Evolutionary conservation across 805 yeast species (phyloP), one percentile per base, ranked within the genome.

Genomic region (Lachancea fermentati): DNA sequence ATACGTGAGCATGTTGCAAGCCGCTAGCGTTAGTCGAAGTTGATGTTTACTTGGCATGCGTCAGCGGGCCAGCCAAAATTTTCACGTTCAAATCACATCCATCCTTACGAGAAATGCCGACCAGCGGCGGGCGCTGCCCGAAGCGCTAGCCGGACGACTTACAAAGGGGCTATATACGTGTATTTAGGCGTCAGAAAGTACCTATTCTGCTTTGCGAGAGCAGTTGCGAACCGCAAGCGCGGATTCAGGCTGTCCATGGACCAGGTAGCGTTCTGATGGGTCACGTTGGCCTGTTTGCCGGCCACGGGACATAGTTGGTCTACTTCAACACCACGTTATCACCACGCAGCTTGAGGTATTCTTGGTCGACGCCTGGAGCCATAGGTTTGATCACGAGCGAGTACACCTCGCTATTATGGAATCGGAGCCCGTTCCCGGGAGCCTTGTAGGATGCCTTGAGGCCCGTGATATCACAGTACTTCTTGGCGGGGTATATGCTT

Each of bases 401-500:
- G 60, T 78, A 89, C 22, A 91, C 81, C 61, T 91, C 97, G 37
- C 78, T 78, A 58, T 91, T 82, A 61, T 85, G 79, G 60, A 79
- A 91, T 41, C 96, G 69, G 38, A 91, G 66, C 31, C 83, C 82
- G 52, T 78, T 83, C 18, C 80, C 71, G 0, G 93, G 93, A 18
- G 81, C 72, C 55, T 75, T 80, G 68, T 91, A 91, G 22, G 65
- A 73, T 0, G 88, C 91, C 36, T 77, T 80, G 15, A 91, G 67
- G 0, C 98, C 98, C 0, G 97, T 91, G 35, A 91, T 79, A 57
- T 93, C 98, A 62, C 98, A 91, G 63, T 87, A 89, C 47, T 79
- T 81, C 64, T 82, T 86, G 13, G 71, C 66, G 0, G 97, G 97
- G 47, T 68, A 74, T 48, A 88, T 63, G 3, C 93, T 82, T 0